These are phyloP conservation scores for Pleurotus salmoneostramineus DNA, from an alignment of 768 basidiomycete species.

Conservation along the genomic window DNA sequence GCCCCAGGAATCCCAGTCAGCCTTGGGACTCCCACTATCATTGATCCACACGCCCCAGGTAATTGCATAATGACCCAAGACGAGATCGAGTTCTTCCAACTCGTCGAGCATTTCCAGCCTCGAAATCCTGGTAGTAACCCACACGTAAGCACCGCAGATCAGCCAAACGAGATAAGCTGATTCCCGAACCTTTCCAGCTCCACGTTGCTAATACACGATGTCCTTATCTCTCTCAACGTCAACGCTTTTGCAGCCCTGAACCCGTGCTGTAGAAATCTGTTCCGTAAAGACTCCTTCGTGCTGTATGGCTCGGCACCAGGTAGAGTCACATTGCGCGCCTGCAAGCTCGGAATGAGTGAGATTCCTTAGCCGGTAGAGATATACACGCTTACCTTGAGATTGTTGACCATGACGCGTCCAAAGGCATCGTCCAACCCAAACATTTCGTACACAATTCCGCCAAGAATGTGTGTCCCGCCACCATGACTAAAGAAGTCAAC, in stretches of 20 bases:
- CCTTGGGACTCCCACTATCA: slow-evolving; percentile 10
- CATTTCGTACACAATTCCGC: slow-evolving; percentile 87
- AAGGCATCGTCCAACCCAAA: slow-evolving; percentile 84
- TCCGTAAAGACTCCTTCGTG: slow-evolving; percentile 48
- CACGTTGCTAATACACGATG: slow-evolving; percentile 34
- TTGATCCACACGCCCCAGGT: slow-evolving; percentile 55
- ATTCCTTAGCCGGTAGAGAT: no score
- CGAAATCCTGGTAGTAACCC: slow-evolving; percentile 51
- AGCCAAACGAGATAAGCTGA: neutral
- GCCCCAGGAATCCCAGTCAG: slow-evolving; percentile 33
- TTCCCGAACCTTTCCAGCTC: slow-evolving; percentile 54
- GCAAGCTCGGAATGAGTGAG: neutral
- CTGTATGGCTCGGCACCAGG: slow-evolving; percentile 69
- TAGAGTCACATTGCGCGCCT: slow-evolving; percentile 71
- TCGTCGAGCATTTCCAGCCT: slow-evolving; percentile 88
- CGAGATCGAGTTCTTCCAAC: slow-evolving; percentile 89
- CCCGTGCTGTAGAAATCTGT: slow-evolving; percentile 54
- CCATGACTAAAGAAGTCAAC: slow-evolving; percentile 38
- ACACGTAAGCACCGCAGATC: neutral
- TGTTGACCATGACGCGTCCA: slow-evolving; percentile 89
- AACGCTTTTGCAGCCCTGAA: slow-evolving; percentile 54
- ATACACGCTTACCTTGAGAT: slow-evolving; percentile 57
- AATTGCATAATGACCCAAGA: slow-evolving; percentile 86
- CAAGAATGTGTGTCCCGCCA: slow-evolving; percentile 29
- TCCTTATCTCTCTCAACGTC: slow-evolving; percentile 68